These are phyloP conservation scores for Coniochaeta sp. DNA, from an alignment of 2,329 filamentous ascomycete genomes.

Conservation along the genomic window DNA sequence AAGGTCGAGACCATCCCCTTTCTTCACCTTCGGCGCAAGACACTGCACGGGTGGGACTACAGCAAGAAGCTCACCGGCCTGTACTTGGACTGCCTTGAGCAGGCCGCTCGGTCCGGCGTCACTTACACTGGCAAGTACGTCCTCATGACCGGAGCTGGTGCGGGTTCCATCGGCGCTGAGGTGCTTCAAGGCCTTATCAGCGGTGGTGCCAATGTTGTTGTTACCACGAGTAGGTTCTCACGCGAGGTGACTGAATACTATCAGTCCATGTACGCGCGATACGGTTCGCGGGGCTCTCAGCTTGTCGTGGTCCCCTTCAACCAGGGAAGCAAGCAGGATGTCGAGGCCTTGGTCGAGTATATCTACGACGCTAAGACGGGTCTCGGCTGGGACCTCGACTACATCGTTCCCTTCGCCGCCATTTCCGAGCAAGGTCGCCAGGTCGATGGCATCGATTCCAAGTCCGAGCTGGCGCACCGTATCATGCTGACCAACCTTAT, in stretches of 20 bases:
- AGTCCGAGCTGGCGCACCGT: slow-evolving; percentile 93
- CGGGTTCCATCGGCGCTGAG: slow-evolving; percentile 94
- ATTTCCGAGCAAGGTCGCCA: slow-evolving; percentile 97
- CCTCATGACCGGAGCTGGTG: slow-evolving; percentile 96
- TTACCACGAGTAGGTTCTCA: slow-evolving; percentile 94
- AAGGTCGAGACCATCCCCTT: slow-evolving; percentile 98
- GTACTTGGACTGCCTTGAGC: slow-evolving; percentile 87
- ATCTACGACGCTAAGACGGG: slow-evolving; percentile 96
- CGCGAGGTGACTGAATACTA: slow-evolving; percentile 98
- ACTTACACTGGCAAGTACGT: slow-evolving; percentile 93
- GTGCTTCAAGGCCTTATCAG: slow-evolving; percentile 93
- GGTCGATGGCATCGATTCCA: slow-evolving; percentile 93
- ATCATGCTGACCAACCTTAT: slow-evolving; percentile 98
- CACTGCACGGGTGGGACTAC: slow-evolving; percentile 94
- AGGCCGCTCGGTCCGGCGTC: slow-evolving; percentile 79
- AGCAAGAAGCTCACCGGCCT: slow-evolving; percentile 95
- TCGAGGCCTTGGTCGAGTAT: slow-evolving; percentile 88
- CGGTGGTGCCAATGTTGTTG: slow-evolving; percentile 92
- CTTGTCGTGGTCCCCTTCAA: slow-evolving; percentile 98
- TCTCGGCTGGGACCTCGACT: slow-evolving; percentile 96
- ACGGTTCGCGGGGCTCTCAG: slow-evolving; percentile 87
- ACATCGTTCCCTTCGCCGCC: slow-evolving; percentile 90
- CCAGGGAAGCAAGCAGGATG: slow-evolving; percentile 96
- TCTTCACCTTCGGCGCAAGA: slow-evolving; percentile 91
- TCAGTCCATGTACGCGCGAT: slow-evolving; percentile 95